phyloP scores from a whole-genome alignment of 2,329 filamentous ascomycete genomes.

The Coniochaeta hoffmannii region DNA sequence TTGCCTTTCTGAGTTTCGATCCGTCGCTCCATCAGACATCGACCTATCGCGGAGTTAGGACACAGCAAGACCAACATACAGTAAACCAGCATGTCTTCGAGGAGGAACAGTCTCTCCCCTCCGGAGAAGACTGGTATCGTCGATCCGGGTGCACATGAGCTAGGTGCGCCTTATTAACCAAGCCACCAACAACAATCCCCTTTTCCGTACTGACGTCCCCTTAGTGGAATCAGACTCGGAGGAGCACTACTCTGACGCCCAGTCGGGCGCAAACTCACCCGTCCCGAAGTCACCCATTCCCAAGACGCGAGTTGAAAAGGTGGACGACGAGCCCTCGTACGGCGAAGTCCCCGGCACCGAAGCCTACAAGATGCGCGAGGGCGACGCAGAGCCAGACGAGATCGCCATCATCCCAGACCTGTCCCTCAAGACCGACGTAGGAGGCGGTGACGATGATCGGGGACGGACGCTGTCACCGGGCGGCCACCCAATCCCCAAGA shows the following conservation, averaged over 20 bases:
- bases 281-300: constrained; percentile 47
- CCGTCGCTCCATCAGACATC: neutral
- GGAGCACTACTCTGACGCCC: constrained; percentile 63
- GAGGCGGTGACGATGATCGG: constrained; percentile 14
- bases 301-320: constrained; percentile 50
- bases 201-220: neutral
- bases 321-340: constrained; percentile 49
- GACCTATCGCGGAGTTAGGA: neutral
- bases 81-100: constrained; percentile 24
- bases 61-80: neutral
- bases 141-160: constrained; percentile 53
- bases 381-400: constrained; percentile 54
- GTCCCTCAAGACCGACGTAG: constrained; percentile 14
- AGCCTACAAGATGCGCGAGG: constrained; percentile 46
- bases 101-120: constrained; percentile 29
- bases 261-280: constrained; percentile 32
- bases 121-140: constrained; percentile 33
- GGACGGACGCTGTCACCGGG: constrained; percentile 23
- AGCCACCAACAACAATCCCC: neutral
- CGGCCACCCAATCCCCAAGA: constrained; percentile 38
- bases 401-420: constrained; percentile 40
- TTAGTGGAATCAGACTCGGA: constrained; percentile 55
- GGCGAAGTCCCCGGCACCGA: constrained; percentile 56
- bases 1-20: neutral
- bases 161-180: constrained; percentile 33